Base-by-base conservation (phyloP, 2,329 filamentous ascomycete species). In the Botryotinia convoluta region DNA sequence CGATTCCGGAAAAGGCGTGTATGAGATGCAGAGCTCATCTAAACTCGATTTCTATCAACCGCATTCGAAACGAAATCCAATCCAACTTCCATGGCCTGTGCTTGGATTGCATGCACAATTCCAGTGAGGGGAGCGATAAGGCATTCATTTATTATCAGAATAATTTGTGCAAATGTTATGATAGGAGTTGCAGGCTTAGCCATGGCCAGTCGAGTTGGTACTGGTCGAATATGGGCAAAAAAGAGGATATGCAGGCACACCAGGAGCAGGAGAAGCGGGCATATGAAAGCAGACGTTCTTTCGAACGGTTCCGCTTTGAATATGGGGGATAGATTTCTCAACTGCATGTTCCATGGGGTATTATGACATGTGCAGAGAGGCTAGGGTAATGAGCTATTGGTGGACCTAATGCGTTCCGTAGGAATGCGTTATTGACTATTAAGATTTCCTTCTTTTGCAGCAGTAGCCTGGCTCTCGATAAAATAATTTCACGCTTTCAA, bases 131-230 rank as follows among this genome's bases (percentile, higher is more conserved):
- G 26, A 44, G 64, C 3, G 71, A 51, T 32, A 10, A 60, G 20
- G 64, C 71, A 51, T 32, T 65, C 4, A 73, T 73, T 26, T 76
- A 76, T 54, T 76, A 69, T 73, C 5, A 64, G 1, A 69, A 74
- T 67, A 69, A 73, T 69, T 3, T 10, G 2, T 0, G 7, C 12
- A 51, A 51, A 22, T 4, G 1, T 1, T 76, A 73, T 71, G 42
- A 42, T 70, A 22, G 0, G 3, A 35, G 22, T 18, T 77, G 74
- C 51, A 72, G 75, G 32, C 70, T 76, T 22, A 32, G 1, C 0
- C 74, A 77, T 65, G 51, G 60, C 3, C 73, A 76, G 42, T 45
- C 73, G 7, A 76, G 51, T 22, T 77, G 74, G 76, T 77, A 75
- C 51, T 77, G 74, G 29, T 73, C 69, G 2, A 65, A 69, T 61